phyloP scores from a whole-genome alignment of 2,329 filamentous ascomycete genomes.

The Myriosclerotinia curreyana region DNA sequence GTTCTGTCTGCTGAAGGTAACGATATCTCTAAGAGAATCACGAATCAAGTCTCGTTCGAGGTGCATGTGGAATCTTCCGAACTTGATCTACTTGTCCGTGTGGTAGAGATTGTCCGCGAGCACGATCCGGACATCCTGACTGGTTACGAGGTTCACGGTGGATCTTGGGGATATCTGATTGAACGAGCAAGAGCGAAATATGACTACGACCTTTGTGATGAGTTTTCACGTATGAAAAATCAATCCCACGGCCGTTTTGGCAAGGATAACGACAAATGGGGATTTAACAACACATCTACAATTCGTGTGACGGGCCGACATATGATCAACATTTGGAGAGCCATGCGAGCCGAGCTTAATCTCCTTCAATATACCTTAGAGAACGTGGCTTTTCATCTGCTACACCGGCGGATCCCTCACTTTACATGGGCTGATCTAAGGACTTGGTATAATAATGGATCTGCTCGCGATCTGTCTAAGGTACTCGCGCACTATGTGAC shows the following conservation, averaged over 20 bases:
- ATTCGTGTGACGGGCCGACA: constrained; percentile 91
- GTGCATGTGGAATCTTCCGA: constrained; percentile 75
- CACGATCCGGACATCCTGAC: constrained; percentile 91
- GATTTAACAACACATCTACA: constrained; percentile 88
- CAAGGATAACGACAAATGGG: constrained; percentile 86
- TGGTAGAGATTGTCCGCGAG: constrained; percentile 79
- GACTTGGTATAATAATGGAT: constrained; percentile 71
- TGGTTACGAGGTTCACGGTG: constrained; percentile 90
- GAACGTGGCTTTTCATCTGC: constrained; percentile 86
- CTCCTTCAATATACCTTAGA: constrained; percentile 94
- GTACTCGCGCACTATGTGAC: constrained; percentile 74
- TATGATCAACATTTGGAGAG: constrained; percentile 95
- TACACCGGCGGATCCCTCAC: constrained; percentile 84
- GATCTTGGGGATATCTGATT: constrained; percentile 93
- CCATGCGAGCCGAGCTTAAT: constrained; percentile 90
- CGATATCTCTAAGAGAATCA: constrained; percentile 57
- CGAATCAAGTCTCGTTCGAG: constrained; percentile 58
- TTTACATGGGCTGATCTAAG: constrained; percentile 79
- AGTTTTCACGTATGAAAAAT: constrained; percentile 83
- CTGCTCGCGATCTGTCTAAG: constrained; percentile 66
- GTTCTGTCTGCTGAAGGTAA: constrained; percentile 61
- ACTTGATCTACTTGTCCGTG: constrained; percentile 77
- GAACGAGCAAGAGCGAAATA: constrained; percentile 84
- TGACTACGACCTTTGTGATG: constrained; percentile 85
- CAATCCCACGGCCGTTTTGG: constrained; percentile 81